Conservation (phyloP, 164 flowering plant genomes). For the Magnolia officinalis region DNA sequence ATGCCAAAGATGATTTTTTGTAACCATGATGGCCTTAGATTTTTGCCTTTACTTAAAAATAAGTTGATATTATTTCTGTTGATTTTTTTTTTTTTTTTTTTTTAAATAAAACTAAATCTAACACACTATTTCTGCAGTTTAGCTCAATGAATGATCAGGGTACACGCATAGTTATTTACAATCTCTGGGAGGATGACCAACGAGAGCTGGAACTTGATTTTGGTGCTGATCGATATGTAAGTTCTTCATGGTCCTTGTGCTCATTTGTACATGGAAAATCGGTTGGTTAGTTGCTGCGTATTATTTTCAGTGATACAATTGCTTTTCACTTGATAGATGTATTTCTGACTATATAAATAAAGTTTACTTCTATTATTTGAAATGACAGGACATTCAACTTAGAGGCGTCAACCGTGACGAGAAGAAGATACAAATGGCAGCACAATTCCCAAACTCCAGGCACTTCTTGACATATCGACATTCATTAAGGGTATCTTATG, state of each 20-base stretch:
- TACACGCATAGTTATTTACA: slow-evolving; percentile 81
- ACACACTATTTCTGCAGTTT: slow-evolving; percentile 39
- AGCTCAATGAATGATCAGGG: slow-evolving; percentile 65
- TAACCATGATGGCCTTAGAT: too few relatives aligned
- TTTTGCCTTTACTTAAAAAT: too few relatives aligned
- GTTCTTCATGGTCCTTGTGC: slow-evolving; percentile 10
- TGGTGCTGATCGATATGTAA: slow-evolving; percentile 58
- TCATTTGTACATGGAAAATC: background rate
- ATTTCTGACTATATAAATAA: background rate
- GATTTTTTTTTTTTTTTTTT: too few relatives aligned
- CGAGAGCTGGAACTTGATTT: slow-evolving; percentile 87
- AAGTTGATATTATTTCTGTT: too few relatives aligned
- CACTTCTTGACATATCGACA: slow-evolving; percentile 92
- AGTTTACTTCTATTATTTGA: slow-evolving; percentile 3
- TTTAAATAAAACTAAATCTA: too few relatives aligned
- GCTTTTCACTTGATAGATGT: background rate
- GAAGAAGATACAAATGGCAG: slow-evolving; percentile 82
- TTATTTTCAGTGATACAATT: background rate
- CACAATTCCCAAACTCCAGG: slow-evolving; percentile 64
- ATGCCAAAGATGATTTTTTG: too few relatives aligned
- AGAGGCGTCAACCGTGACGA: slow-evolving; percentile 93
- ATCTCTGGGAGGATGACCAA: slow-evolving; percentile 93
- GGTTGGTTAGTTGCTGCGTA: background rate
- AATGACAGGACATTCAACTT: slow-evolving; percentile 82
- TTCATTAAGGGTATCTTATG: slow-evolving; percentile 70